Base-by-base conservation (phyloP, 179 eudicot species). In the Sideroxylon spinosum region DNA sequence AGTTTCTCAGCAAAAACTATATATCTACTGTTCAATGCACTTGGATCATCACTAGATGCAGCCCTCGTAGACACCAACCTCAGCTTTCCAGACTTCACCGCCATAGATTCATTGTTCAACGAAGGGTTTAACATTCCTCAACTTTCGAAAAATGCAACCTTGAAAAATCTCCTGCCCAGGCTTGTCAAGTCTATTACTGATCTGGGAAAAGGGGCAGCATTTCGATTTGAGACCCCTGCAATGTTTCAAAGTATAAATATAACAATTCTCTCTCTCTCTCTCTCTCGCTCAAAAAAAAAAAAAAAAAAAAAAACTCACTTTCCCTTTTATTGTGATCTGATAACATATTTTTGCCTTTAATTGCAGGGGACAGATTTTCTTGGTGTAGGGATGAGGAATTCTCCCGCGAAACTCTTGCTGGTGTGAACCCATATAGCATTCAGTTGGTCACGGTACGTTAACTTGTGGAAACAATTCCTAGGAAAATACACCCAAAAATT, bases 361-460 rank as follows among this genome's bases (percentile, higher is more conserved):
- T 70, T 79, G 81, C 89, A 94, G 98, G 93, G 52, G 95, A 94
- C 65, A 81, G 79, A 75, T 88, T 90, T 79, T 75, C 89, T 69
- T 94, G 97, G 98, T 81, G 92, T 25, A 91, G 88, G 53, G 98
- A 94, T 57, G 95, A 87, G 66, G 98, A 91, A 79, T 94, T 92
- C 60, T 82, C 91, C 46, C 88, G 98, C 29, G 90, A 94, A 81
- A 90, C 95, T 44, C 89, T 94, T 77, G 97, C 97, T 50, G 97
- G 98, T 77, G 66, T 94, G 0, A 94, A 94, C 74, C 98, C 97
- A 2, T 86, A 62, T 19, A 68, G 83, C 79, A 88, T 94, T 61
- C 57, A 85, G 69, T 81, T 86, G 78, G 91, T 94, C 67, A 89
- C 79, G 89, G 97, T 92, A 91, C 37, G 84, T 3, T 37, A 37